Percentiles rank a stretch among this genome's conserved stretches.
These are phyloP conservation scores for Polymyxa betae DNA, from an alignment of 208 protist species.

Conservation along the genomic window DNA sequence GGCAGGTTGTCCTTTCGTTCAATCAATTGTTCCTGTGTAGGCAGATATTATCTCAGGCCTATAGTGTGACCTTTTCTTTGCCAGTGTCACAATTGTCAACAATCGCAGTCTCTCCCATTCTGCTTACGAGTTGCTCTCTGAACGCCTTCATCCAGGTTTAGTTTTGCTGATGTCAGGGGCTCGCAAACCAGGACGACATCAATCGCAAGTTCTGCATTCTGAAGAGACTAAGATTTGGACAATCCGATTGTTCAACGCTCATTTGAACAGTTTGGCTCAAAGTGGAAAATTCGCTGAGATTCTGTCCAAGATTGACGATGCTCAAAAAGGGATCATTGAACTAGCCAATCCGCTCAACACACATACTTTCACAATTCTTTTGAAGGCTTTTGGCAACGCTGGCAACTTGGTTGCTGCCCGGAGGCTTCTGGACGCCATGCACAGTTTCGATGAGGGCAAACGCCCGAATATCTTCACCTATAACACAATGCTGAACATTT, in stretches of 20 bases:
- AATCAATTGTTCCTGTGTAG: too few species aligned
- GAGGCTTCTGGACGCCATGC: background rate
- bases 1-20: too few species aligned
- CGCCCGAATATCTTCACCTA: background rate
- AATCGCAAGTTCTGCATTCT: too few species aligned
- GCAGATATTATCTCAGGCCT: too few species aligned
- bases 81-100: too few species aligned
- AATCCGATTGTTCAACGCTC: background rate
- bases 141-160: too few species aligned
- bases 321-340: background rate
- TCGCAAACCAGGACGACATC: too few species aligned
- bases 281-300: background rate
- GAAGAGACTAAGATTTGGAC: too few species aligned
- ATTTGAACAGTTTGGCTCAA: background rate
- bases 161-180: too few species aligned
- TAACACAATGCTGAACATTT: background rate
- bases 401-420: background rate
- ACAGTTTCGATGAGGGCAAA: background rate
- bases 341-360: background rate
- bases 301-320: background rate
- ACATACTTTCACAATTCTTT: background rate
- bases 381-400: background rate
- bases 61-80: too few species aligned
- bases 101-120: too few species aligned
- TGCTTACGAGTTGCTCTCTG: too few species aligned